Base-by-base conservation (phyloP, 805 yeast genomes). In the Metschnikowia colocasiae region DNA sequence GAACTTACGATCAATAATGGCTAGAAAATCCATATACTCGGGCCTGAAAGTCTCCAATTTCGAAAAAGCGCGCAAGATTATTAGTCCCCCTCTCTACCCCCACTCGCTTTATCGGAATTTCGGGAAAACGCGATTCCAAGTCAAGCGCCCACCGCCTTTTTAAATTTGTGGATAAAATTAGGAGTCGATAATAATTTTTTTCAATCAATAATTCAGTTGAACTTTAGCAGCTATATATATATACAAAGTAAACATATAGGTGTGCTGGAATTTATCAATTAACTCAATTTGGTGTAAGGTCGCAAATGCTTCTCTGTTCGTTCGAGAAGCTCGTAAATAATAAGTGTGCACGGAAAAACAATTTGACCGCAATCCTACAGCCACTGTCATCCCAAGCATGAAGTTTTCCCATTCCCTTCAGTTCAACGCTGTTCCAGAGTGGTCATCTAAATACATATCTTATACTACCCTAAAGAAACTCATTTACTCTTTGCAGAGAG, bases 401-500 rank as follows among this genome's bases (percentile, higher is more conserved):
- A 92, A 92, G 78, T 92, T 92, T 70, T 85, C 96, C 22, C 96
- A 91, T 62, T 87, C 97, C 5, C 71, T 92, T 54, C 97, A 92
- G 75, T 91, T 92, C 69, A 92, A 92, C 66, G 96, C 98, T 20
- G 98, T 94, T 4, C 97, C 99, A 1, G 98, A 94, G 65, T 92
- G 99, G 99, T 81, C 96, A 10, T 83, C 95, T 23, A 82, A 87
- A 63, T 92, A 92, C 66, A 83, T 92, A 47, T 91, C 95, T 46
- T 92, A 92, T 66, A 86, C 96, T 1, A 83, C 87, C 32, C 73
- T 94, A 49, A 92, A 94, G 65, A 88, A 87, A 68, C 76, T 87
- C 35, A 86, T 91, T 25, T 92, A 91, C 64, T 74, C 82, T 15
- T 73, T 92, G 40, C 97, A 94, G 61, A 76, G 91, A 59, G 89